phyloP scores from a whole-genome alignment of 768 basidiomycete genomes.

The Polyporus arcularius region DNA sequence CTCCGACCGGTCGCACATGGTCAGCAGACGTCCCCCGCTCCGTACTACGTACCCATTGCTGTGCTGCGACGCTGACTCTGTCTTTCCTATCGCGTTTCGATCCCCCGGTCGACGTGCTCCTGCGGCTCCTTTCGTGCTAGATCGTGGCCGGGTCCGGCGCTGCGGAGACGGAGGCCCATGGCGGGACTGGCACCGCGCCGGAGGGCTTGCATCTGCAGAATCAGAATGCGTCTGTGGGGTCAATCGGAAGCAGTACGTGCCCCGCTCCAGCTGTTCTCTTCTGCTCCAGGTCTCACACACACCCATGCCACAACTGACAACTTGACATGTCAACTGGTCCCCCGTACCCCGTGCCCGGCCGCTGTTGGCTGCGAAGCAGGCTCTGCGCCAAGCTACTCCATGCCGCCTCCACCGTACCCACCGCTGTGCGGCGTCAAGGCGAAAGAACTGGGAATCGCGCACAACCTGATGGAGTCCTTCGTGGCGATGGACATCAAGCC shows the following conservation, averaged over 20 bases:
- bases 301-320: background rate
- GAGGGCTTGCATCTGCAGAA: too few relatives aligned
- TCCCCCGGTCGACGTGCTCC: constrained; percentile 1
- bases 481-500: constrained; percentile 45
- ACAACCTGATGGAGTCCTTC: constrained; percentile 63
- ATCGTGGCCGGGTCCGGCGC: background rate
- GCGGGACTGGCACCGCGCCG: background rate
- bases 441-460: constrained; percentile 36
- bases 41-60: background rate
- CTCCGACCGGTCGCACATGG: constrained; percentile 80
- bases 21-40: constrained; percentile 30
- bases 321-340: too few relatives aligned
- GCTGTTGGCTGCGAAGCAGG: background rate
- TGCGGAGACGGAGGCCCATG: background rate
- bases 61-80: background rate
- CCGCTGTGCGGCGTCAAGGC: constrained; percentile 49
- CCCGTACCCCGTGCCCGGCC: background rate
- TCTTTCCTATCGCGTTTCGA: constrained; percentile 10
- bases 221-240: background rate
- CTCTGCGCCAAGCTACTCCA: constrained; percentile 33
- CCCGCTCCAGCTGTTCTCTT: background rate
- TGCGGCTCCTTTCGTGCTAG: constrained; percentile 9
- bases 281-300: background rate
- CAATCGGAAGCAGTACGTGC: background rate
- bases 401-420: constrained; percentile 51